Percentiles rank a stretch among this genome's conserved stretches.
phyloP scores from a whole-genome alignment of 2,329 filamentous ascomycete genomes.

The Ceratocystis huliohia region DNA sequence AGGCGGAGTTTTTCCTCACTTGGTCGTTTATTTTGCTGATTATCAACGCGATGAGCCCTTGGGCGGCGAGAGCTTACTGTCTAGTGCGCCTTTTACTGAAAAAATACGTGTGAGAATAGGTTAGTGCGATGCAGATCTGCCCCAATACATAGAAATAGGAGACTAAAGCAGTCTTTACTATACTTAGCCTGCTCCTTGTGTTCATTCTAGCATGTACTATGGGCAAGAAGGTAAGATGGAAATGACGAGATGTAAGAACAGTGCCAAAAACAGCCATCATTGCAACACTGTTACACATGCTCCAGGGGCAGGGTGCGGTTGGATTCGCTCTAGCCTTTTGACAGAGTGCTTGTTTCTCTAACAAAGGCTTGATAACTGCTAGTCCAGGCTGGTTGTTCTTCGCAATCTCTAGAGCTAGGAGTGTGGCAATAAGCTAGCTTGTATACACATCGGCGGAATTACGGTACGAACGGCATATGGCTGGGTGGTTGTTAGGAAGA shows the following conservation, averaged over 20 bases:
- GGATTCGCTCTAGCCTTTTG: neutral
- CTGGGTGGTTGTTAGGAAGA: neutral
- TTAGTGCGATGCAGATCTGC: neutral
- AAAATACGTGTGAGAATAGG: neutral
- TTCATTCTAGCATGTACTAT: no score
- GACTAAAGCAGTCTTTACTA: neutral
- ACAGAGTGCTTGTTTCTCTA: neutral
- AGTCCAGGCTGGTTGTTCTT: neutral
- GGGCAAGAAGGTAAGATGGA: no score
- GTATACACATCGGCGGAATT: neutral
- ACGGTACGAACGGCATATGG: neutral
- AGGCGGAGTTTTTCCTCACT: neutral
- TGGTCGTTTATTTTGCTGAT: neutral
- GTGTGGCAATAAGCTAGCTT: neutral
- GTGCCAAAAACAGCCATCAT: neutral
- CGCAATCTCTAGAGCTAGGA: neutral
- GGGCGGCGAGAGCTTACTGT: neutral
- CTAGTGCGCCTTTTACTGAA: neutral
- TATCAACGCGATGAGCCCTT: neutral
- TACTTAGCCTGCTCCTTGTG: no score
- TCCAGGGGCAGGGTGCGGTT: neutral
- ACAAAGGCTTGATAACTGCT: neutral
- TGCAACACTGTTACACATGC: constrained; percentile 6
- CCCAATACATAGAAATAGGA: neutral
- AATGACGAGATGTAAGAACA: neutral